Evolutionary conservation across 768 basidiomycete species (phyloP), one percentile per base, ranked within the genome.

Genomic region (Boletus sensibilis): DNA sequence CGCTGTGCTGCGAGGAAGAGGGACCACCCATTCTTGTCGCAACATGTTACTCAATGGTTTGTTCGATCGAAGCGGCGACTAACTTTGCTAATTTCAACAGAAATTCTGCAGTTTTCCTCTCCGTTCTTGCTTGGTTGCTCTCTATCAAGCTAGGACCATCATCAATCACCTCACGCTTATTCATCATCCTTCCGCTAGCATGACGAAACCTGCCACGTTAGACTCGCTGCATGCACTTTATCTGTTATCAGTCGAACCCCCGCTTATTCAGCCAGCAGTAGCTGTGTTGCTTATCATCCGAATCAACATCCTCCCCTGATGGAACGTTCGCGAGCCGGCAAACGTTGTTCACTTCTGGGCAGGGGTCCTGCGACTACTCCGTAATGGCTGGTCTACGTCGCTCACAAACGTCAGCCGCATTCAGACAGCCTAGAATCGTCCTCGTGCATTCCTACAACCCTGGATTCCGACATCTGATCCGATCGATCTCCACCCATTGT

Each of bases 401-500:
- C 20, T 37, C 39, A 61, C 25, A 21, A 29, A 33, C 23, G n/a
- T n/a, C n/a, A 37, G 25, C 37, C 16, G 13, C 29, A 1, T 51
- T 46, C 25, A 55, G 43, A 41, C 39, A 37, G 34, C 37, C 44
- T 45, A 42, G 18, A 52, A 31, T 31, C 3, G 39, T 35, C 8
- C n/a, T 9, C 40, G n/a, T 52, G 29, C 40, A 44, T 45, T 18
- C 34, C 16, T 34, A 45, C 29, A 25, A 47, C 51, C 41, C 23
- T 58, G 11, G 18, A 31, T 56, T 49, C 53, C 41, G 46, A 42
- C 27, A 61, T 57, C 56, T 53, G 62, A 61, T 64, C 51, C 46
- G 59, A 69, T 67, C 43, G 59, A 67, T 59, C 57, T 57, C 53
- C 23, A 39, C 20, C 31, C 9, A 31, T 48, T 33, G 43, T 57